Conservation (phyloP, 257 asterid species). For the Nyctanthes arbortristis region DNA sequence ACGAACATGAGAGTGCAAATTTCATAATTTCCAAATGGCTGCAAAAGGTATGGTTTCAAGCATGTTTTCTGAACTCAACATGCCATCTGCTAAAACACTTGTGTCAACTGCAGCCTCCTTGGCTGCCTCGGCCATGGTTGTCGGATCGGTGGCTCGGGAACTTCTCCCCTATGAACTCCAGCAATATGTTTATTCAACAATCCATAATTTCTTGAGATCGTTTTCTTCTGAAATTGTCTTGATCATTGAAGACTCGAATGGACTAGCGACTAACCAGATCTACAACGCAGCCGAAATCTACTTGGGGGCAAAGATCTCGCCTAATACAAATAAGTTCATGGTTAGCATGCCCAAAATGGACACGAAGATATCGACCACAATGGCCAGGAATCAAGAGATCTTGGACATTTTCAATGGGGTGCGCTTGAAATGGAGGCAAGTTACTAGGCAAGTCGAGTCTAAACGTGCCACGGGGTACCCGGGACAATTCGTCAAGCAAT, state of each 20-base stretch:
- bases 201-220: conserved; percentile 30
- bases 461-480: conserved; percentile 11
- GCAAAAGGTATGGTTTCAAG: conserved; percentile 29
- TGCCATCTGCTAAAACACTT: conserved; percentile 42
- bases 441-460: conserved; percentile 30
- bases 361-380: conserved; percentile 34
- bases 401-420: conserved; percentile 36
- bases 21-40: not conserved
- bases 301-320: conserved; percentile 38
- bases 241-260: conserved; percentile 41
- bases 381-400: conserved; percentile 37
- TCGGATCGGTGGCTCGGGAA: conserved; percentile 44
- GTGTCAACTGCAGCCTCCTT: conserved; percentile 47
- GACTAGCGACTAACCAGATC: conserved; percentile 41
- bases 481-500: conserved; percentile 24
- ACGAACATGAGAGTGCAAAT: not conserved
- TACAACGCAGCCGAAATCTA: conserved; percentile 45
- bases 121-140: conserved; percentile 55
- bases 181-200: conserved; percentile 24
- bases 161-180: conserved; percentile 42
- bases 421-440: conserved; percentile 41
- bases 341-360: conserved; percentile 46
- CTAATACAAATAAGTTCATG: conserved; percentile 27
- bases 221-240: conserved; percentile 36
- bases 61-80: conserved; percentile 31